A percentile compares a stretch with the other conserved stretches of the same genome.
These are phyloP conservation scores for Apiospora phragmitis DNA, from an alignment of 2,329 filamentous ascomycete species.

Conservation along the genomic window DNA sequence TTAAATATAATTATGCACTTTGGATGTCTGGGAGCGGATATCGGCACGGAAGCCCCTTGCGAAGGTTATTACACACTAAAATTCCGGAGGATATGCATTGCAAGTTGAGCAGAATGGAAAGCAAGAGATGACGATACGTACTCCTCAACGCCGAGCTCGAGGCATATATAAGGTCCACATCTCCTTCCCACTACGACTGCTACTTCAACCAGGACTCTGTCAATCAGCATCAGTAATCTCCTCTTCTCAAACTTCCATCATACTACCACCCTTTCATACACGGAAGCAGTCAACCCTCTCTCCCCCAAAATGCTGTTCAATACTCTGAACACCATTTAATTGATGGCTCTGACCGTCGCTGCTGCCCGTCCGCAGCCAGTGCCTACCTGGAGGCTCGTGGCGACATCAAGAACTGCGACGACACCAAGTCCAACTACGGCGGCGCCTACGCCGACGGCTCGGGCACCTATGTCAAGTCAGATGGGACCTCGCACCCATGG, in stretches of 20 bases:
- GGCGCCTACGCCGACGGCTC: background rate
- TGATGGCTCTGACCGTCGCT: background rate
- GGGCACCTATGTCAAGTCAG: background rate
- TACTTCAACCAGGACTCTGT: background rate
- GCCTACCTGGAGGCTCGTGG: background rate
- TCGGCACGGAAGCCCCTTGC: background rate
- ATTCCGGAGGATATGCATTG: background rate
- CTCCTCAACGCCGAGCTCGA: background rate
- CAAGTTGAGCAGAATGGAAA: background rate
- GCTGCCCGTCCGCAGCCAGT: background rate
- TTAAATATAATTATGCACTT: background rate
- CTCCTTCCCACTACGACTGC: background rate
- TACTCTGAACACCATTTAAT: background rate
- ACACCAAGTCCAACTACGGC: background rate
- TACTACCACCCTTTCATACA: background rate
- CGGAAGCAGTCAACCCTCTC: background rate
- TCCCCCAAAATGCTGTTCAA: background rate
- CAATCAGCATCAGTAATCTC: background rate
- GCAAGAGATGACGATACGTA: background rate
- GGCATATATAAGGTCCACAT: background rate
- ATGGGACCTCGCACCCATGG: background rate
- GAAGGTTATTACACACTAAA: background rate
- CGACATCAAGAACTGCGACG: background rate
- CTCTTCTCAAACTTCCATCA: background rate
- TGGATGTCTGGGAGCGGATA: background rate